phyloP scores from a whole-genome alignment of 2,329 filamentous ascomycete genomes.

The Aaosphaeria pasadenensis region DNA sequence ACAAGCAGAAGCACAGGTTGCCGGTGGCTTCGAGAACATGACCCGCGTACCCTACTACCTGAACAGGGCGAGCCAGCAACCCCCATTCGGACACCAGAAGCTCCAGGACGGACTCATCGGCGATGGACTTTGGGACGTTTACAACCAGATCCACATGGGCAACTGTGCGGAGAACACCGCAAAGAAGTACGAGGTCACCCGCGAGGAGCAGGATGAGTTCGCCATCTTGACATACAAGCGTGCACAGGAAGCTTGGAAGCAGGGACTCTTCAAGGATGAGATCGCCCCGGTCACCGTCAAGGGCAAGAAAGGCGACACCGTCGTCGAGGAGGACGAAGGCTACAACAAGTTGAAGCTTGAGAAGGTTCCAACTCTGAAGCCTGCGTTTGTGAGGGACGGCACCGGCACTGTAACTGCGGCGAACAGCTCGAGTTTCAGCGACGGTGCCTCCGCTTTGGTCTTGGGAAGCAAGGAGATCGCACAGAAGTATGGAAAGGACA shows the following conservation, averaged over 20 bases:
- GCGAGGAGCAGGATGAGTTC: conserved; percentile 88
- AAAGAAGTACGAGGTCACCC: conserved; percentile 76
- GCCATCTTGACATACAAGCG: conserved; percentile 86
- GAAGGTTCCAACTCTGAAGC: conserved; percentile 82
- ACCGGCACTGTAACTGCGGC: conserved; percentile 93
- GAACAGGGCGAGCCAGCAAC: conserved; percentile 74
- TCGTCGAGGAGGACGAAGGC: conserved; percentile 83
- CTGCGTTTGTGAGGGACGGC: conserved; percentile 84
- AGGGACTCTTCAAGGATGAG: conserved; percentile 81
- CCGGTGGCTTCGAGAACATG: conserved; percentile 99
- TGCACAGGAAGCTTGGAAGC: conserved; percentile 85
- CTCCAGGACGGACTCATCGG: conserved; percentile 91
- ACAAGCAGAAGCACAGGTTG: conserved; percentile 80
- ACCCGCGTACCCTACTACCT: conserved; percentile 88
- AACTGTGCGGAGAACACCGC: conserved; percentile 94
- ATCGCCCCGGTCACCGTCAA: conserved; percentile 85
- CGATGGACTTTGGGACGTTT: conserved; percentile 94
- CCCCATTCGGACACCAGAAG: conserved; percentile 82
- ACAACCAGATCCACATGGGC: conserved; percentile 97
- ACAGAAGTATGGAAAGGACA: conserved; percentile 72
- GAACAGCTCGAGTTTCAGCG: conserved; percentile 91
- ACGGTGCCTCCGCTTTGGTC: conserved; percentile 88
- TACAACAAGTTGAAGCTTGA: conserved; percentile 84
- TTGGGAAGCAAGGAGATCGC: conserved; percentile 78
- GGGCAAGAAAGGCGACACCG: conserved; percentile 71